Percentiles rank a stretch among this genome's conserved stretches.
These are phyloP conservation scores for Astragalus membranaceus DNA, from an alignment of 306 rosid genomes.

Conservation along the genomic window DNA sequence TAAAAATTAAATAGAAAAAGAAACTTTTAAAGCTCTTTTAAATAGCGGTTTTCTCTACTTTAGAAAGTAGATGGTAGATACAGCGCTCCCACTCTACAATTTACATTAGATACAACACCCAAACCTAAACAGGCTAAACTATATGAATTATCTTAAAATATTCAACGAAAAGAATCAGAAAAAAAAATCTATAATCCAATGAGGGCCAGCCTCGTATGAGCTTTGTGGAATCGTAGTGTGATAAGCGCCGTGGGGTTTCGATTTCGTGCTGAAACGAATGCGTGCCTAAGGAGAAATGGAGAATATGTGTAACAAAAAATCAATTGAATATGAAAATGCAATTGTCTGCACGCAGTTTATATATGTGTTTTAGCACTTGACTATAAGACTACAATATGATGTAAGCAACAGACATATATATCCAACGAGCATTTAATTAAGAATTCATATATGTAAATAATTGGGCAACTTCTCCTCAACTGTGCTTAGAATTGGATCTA, in stretches of 20 bases:
- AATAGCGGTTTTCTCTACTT: background rate
- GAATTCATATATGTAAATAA: background rate
- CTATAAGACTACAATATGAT: slow-evolving; percentile 9
- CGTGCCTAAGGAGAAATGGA: slow-evolving; percentile 34
- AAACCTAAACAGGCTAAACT: slow-evolving; percentile 66
- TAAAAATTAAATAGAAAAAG: background rate
- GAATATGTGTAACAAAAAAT: background rate
- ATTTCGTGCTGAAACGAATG: slow-evolving; percentile 44
- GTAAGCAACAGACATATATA: slow-evolving; percentile 20
- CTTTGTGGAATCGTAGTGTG: background rate
- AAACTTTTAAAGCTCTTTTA: background rate
- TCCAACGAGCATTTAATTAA: too few species aligned
- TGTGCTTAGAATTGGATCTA: slow-evolving; percentile 8
- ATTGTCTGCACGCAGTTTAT: slow-evolving; percentile 17
- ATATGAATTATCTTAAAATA: background rate
- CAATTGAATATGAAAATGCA: background rate
- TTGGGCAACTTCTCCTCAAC: background rate
- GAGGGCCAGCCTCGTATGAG: slow-evolving; percentile 12
- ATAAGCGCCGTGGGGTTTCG: background rate
- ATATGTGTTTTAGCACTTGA: slow-evolving; percentile 2
- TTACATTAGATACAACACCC: slow-evolving; percentile 51
- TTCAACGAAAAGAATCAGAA: background rate
- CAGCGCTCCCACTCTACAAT: slow-evolving; percentile 27
- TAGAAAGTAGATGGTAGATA: slow-evolving; percentile 35
- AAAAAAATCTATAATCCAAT: background rate